Conservation (phyloP, 202 grass and related monocot genomes). For the Zoysia matrella region DNA sequence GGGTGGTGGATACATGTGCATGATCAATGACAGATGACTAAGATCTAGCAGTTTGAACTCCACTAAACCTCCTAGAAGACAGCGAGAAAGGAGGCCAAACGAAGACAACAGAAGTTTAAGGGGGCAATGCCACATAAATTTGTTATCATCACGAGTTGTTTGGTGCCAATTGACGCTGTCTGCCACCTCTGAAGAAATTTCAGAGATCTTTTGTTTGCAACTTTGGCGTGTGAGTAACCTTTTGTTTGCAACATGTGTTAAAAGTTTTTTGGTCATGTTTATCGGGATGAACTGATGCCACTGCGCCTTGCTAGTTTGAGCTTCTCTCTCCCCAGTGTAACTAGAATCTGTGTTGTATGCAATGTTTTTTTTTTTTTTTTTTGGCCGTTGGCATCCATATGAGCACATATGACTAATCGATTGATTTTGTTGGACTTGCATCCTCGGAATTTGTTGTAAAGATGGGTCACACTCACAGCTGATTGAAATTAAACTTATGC, state of each 20-base stretch:
- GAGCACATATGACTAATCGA: too few species aligned
- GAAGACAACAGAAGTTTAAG: slow-evolving; percentile 3
- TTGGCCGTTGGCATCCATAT: too few species aligned
- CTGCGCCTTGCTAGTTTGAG: neutral
- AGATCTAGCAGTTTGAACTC: neutral
- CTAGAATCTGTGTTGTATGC: neutral
- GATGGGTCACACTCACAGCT: too few species aligned
- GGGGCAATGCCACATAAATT: neutral
- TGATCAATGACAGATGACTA: slow-evolving; percentile 44
- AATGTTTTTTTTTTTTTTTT: neutral
- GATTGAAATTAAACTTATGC: too few species aligned
- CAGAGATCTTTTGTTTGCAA: neutral
- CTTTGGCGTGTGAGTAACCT: neutral
- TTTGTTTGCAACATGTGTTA: neutral
- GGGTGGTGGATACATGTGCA: slow-evolving; percentile 73
- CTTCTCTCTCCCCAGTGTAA: slow-evolving; percentile 15
- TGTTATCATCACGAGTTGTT: neutral
- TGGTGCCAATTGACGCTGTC: neutral
- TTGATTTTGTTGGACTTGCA: too few species aligned
- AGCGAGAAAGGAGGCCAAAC: neutral
- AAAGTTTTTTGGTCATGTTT: neutral
- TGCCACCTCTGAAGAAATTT: slow-evolving; percentile 5
- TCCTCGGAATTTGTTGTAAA: too few species aligned
- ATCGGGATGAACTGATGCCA: slow-evolving; percentile 1
- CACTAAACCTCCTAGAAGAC: neutral